phyloP scores from a whole-genome alignment of 225 moss, liverwort and hornwort species.

The Pseudisothecium myosuroides region DNA sequence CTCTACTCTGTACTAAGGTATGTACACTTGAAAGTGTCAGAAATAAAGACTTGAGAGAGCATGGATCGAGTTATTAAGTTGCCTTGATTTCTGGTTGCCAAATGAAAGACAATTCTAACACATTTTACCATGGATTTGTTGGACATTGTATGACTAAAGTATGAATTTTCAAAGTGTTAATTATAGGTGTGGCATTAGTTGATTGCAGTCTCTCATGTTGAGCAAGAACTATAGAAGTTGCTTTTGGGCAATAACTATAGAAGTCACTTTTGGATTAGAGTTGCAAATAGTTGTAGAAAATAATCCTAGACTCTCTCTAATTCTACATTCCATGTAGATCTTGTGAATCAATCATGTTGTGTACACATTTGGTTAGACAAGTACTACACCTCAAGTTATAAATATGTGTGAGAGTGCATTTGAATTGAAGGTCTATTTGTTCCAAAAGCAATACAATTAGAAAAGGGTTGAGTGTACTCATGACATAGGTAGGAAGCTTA shows the following conservation, averaged over 20 bases:
- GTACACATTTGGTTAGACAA: not conserved
- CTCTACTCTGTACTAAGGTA: not conserved
- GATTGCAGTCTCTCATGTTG: not conserved
- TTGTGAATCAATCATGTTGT: not conserved
- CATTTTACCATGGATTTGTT: not conserved
- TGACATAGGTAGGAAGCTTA: not conserved
- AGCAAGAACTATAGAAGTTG: not conserved
- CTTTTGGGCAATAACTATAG: not conserved
- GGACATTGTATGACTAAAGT: too few species aligned
- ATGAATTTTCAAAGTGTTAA: not conserved
- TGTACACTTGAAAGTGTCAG: too few species aligned
- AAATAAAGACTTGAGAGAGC: not conserved
- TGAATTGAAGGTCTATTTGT: not conserved
- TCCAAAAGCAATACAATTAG: not conserved
- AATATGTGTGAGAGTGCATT: too few species aligned
- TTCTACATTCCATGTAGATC: not conserved
- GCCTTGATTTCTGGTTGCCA: not conserved
- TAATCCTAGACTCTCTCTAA: not conserved
- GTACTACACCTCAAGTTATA: too few species aligned
- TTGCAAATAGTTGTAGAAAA: not conserved
- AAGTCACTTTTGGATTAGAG: not conserved
- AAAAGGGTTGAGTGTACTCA: not conserved
- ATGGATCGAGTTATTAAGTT: not conserved
- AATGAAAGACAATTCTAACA: not conserved
- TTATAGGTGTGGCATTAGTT: too few species aligned